These are phyloP conservation scores for Papiliotrema flavescens DNA, from an alignment of 1,284 basidiomycete species.

Conservation along the genomic window DNA sequence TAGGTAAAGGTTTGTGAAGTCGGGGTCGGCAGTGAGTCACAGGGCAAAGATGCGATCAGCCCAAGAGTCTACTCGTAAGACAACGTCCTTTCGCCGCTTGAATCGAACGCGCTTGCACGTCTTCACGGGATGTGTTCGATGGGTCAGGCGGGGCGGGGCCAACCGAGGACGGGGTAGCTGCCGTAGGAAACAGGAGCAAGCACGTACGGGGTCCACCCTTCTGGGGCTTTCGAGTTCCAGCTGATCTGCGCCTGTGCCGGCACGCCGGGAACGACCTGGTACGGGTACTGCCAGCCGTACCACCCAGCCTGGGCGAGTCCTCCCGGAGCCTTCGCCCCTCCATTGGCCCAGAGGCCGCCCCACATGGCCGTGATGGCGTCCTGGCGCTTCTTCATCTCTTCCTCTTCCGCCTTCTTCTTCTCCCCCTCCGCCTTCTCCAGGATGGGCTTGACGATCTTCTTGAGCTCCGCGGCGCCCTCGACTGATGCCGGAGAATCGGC, in stretches of 20 bases:
- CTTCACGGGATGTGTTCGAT: neutral
- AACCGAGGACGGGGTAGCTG: slow-evolving; percentile 8
- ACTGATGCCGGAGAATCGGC: slow-evolving; percentile 13
- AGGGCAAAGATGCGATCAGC: neutral
- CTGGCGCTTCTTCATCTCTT: slow-evolving; percentile 34
- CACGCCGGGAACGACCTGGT: slow-evolving; percentile 21
- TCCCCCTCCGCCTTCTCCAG: slow-evolving; percentile 23
- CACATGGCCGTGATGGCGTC: slow-evolving; percentile 35
- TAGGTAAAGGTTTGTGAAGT: neutral
- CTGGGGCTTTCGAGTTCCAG: slow-evolving; percentile 31
- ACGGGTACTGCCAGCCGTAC: slow-evolving; percentile 31
- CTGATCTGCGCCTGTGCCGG: slow-evolving; percentile 8
- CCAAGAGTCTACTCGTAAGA: too few species aligned
- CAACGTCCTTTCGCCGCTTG: too few species aligned
- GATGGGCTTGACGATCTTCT: slow-evolving; percentile 30
- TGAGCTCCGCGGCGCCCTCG: slow-evolving; percentile 27
- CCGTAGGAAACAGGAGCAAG: slow-evolving; percentile 14
- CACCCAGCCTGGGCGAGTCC: slow-evolving; percentile 15
- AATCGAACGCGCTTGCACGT: neutral
- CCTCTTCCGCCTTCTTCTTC: slow-evolving; percentile 21
- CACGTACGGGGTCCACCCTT: slow-evolving; percentile 35
- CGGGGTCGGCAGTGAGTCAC: neutral
- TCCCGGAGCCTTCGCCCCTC: slow-evolving; percentile 9
- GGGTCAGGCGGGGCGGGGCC: slow-evolving; percentile 4
- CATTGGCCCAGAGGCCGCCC: slow-evolving; percentile 37